Evolutionary conservation across 805 yeast genomes (phyloP).

Genomic region (Lipomyces lipofer): DNA sequence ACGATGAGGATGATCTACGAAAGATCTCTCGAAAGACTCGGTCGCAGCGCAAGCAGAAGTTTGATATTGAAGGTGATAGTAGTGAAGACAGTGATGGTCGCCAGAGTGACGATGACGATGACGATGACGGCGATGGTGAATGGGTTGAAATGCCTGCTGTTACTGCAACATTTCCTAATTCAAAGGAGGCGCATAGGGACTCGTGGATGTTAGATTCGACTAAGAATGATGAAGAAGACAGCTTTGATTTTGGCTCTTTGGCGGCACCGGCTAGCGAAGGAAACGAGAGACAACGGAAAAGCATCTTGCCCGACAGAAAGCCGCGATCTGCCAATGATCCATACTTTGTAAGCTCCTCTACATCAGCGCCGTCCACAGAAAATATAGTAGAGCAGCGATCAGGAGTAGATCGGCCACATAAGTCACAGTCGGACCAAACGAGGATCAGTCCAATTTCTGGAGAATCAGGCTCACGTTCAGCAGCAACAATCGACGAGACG

Average conservation of each 20-base stretch:
- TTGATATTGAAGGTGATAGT: background rate
- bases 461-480: background rate
- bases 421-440: too few relatives aligned
- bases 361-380: background rate
- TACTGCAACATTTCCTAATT: background rate
- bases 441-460: background rate
- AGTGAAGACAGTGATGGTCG: constrained; percentile 1
- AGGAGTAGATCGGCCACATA: too few relatives aligned
- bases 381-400: too few relatives aligned
- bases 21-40: constrained; percentile 1
- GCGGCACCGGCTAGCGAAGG: constrained; percentile 9
- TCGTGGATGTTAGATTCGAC: constrained; percentile 20
- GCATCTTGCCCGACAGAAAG: constrained; percentile 14
- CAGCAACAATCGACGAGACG: constrained; percentile 14
- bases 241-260: constrained; percentile 37
- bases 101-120: background rate
- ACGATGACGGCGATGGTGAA: constrained; percentile 10
- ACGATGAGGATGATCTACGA: constrained; percentile 5
- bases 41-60: background rate
- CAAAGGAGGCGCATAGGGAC: constrained; percentile 7
- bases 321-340: constrained; percentile 15
- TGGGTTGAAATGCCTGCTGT: constrained; percentile 7
- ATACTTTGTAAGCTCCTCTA: constrained; percentile 13
- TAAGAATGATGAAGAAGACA: background rate
- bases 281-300: background rate